Base-by-base conservation (phyloP, 2,329 filamentous ascomycete species). In the Colletotrichum liaoningense region DNA sequence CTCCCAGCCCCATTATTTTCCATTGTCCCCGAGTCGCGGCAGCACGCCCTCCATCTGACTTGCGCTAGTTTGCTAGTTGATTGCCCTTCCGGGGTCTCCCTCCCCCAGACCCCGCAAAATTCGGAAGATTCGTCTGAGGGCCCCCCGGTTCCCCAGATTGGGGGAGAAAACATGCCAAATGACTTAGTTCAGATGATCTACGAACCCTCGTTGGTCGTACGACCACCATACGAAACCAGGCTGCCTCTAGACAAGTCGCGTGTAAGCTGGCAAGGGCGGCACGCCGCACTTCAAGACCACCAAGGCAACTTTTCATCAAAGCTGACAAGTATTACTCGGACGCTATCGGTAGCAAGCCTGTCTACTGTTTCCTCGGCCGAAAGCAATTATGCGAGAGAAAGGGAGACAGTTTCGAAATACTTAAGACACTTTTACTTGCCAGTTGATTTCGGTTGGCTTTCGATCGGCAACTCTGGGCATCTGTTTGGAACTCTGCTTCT, bases 61-160 rank as follows among this genome's bases (percentile, higher is more conserved):
- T 42, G 38, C 38, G 38, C 38, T 42, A 42, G 33, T 35, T 35
- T 46, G 49, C 28, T 69, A 64, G 54, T 22, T 58, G n/a, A 65
- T 19, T 49, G 6, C 49, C 35, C 11, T 9, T 24, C 35, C 69
- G 63, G 63, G 38, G 38, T 19, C 38, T 46, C 55, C 7, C 16
- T 38, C 67, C 69, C 69, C 69, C 69, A 46, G 63, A 72, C 69
- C 69, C 69, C 69, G 57, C 69, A 72, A 38, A 16, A 49, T 60
- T 46, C 54, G n/a, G 63, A 42, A 57, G 49, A 33, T 56, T 72
- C 63, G 33, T 67, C 56, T 72, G 56, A 57, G 62, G 63, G 38
- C 14, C 38, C 38, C 69, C 69, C 59, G 28, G 66, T 72, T 52
- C 69, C 69, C 63, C 69, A 72, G 63, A 72, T 52, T 67, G 69